Evolutionary conservation across 2,329 filamentous ascomycete species (phyloP).

Genomic region (Cryphonectria carpinicola): DNA sequence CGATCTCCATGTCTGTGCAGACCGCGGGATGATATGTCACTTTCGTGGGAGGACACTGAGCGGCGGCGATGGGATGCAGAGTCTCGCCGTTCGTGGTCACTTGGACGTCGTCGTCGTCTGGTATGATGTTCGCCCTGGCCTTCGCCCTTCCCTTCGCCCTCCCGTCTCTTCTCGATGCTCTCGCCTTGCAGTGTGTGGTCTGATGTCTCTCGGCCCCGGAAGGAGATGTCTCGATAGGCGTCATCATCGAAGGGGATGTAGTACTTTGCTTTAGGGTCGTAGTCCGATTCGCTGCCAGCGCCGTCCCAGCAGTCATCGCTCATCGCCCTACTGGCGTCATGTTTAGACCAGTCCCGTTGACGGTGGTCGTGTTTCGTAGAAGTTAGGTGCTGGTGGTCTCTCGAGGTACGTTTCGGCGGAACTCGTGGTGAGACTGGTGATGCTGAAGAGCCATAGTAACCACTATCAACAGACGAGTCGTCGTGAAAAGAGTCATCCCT

Average conservation of each 20-base stretch:
- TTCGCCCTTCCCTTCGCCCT: background rate
- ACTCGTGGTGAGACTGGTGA: conserved; percentile 15
- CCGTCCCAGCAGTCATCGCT: conserved; percentile 3
- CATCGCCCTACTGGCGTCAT: conserved; percentile 7
- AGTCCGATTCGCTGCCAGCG: conserved; percentile 22
- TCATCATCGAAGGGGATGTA: conserved; percentile 24
- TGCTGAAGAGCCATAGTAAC: conserved; percentile 25
- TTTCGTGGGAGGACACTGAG: conserved; percentile 5
- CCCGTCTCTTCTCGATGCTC: background rate
- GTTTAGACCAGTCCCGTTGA: background rate
- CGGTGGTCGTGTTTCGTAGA: conserved; percentile 3
- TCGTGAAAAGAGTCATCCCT: background rate
- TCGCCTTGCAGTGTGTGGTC: background rate
- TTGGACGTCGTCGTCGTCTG: background rate
- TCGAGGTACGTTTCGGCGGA: background rate
- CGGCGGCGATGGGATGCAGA: conserved; percentile 1
- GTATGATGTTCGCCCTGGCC: background rate
- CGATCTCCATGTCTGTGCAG: background rate
- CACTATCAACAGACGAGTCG: conserved; percentile 25
- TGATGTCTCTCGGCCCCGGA: background rate
- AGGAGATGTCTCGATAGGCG: conserved; percentile 20
- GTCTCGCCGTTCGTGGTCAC: conserved; percentile 3
- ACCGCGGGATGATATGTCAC: conserved; percentile 1
- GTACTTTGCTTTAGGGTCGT: conserved; percentile 27
- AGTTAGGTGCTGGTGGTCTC: conserved; percentile 7